Evolutionary conservation across 148 eudicot species (phyloP).

Genomic region (Nyssa sinensis): DNA sequence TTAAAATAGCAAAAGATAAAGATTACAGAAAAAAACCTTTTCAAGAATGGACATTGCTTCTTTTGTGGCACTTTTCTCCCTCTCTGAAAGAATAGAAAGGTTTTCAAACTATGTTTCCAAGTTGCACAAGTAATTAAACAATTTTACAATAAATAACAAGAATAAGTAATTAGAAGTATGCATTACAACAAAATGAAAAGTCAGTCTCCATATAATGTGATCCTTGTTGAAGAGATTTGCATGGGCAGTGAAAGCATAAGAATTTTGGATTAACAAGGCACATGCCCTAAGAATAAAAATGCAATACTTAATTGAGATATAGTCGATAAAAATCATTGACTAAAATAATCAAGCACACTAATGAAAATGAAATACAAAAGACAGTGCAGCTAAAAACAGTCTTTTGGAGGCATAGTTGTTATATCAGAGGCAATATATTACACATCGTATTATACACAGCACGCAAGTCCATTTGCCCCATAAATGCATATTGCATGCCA

Average conservation of each 20-base stretch:
- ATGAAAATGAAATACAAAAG: not conserved
- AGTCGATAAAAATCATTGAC: too few relatives aligned
- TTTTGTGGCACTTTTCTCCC: constrained; percentile 96
- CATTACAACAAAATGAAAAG: not conserved
- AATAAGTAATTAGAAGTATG: not conserved
- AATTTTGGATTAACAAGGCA: not conserved
- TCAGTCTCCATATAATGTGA: not conserved
- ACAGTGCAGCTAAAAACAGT: too few relatives aligned
- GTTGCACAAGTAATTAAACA: constrained; percentile 6
- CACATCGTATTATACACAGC: too few relatives aligned
- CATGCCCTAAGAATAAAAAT: too few relatives aligned
- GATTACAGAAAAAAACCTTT: constrained; percentile 43
- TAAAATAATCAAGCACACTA: too few relatives aligned
- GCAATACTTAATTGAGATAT: not conserved
- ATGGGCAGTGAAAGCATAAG: not conserved
- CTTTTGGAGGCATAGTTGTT: too few relatives aligned
- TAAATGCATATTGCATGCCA: too few relatives aligned
- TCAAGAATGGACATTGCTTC: constrained; percentile 71
- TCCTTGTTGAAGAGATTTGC: not conserved
- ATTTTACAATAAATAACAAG: too few relatives aligned
- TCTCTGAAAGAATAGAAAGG: constrained; percentile 43
- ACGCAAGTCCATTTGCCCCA: too few relatives aligned
- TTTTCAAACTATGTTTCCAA: constrained; percentile 12
- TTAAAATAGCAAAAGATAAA: not conserved
- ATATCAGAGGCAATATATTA: too few relatives aligned